Evolutionary conservation across 179 eudicot species (phyloP).

Genomic region (Beta macrorhiza): DNA sequence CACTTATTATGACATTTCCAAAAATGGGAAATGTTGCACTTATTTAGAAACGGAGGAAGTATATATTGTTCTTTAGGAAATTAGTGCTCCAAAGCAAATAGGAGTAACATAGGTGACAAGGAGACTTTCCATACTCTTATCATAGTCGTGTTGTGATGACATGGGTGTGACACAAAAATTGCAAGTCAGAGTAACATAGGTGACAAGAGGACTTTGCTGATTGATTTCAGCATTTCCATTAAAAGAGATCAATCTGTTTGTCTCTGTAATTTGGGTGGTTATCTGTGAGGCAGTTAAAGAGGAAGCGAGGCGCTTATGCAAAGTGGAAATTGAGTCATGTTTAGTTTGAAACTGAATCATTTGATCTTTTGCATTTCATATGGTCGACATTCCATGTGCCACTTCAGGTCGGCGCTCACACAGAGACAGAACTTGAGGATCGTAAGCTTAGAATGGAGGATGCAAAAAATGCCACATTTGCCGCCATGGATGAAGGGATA

Average conservation of each 20-base stretch:
- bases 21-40: too few species aligned
- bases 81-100: too few species aligned
- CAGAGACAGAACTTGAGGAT: constrained; percentile 91
- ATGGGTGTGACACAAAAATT: too few species aligned
- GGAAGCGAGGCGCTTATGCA: background rate
- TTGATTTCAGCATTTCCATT: background rate
- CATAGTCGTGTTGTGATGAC: background rate
- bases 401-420: constrained; percentile 82
- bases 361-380: background rate
- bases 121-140: too few species aligned
- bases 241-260: background rate
- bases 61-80: too few species aligned
- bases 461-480: constrained; percentile 84
- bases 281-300: too few species aligned
- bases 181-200: background rate
- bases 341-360: background rate
- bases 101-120: too few species aligned
- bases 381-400: background rate
- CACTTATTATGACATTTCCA: too few species aligned
- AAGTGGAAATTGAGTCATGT: background rate
- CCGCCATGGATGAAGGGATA: constrained; percentile 89
- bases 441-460: constrained; percentile 91
- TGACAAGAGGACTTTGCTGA: background rate
- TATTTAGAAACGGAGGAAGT: too few species aligned
- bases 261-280: background rate